phyloP scores from a whole-genome alignment of 2,329 filamentous ascomycete genomes.

The Knoxdaviesia capensis region DNA sequence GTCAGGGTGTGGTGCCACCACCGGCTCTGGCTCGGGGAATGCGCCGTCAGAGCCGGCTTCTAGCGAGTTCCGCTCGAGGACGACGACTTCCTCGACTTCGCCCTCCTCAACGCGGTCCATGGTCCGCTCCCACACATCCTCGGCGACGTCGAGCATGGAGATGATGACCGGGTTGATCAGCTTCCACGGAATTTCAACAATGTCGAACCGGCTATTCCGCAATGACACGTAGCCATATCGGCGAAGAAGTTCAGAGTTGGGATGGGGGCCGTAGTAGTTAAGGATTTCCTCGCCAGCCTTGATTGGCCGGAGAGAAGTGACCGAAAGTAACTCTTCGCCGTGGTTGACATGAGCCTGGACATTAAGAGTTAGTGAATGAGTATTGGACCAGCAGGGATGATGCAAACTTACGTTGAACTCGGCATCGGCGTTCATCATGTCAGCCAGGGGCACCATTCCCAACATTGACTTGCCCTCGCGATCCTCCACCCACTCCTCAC shows the following conservation, averaged over 20 bases:
- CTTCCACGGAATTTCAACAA: slow-evolving; percentile 54
- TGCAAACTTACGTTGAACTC: slow-evolving; percentile 43
- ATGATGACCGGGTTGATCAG: slow-evolving; percentile 28
- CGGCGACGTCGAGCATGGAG: slow-evolving; percentile 16
- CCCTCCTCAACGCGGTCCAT: slow-evolving; percentile 37
- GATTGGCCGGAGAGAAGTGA: slow-evolving; percentile 51
- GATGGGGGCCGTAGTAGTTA: slow-evolving; percentile 77
- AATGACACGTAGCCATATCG: slow-evolving; percentile 76
- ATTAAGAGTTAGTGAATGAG: not conserved
- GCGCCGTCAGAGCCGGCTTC: slow-evolving; percentile 30
- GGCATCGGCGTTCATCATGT: slow-evolving; percentile 76
- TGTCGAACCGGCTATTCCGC: slow-evolving; percentile 60
- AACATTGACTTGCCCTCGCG: slow-evolving; percentile 38
- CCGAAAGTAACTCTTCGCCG: slow-evolving; percentile 37
- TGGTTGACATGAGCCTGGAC: slow-evolving; percentile 32
- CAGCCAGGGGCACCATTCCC: slow-evolving; percentile 81
- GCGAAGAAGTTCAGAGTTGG: slow-evolving; percentile 62
- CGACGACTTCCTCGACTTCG: slow-evolving; percentile 55
- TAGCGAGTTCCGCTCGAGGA: slow-evolving; percentile 35
- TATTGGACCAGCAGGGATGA: not conserved
- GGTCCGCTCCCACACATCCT: slow-evolving; percentile 18
- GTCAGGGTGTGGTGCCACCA: too few species aligned
- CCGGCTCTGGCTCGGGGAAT: slow-evolving; percentile 14
- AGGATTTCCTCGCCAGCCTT: slow-evolving; percentile 54
- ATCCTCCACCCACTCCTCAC: slow-evolving; percentile 44